These are phyloP conservation scores for Populus deltoides DNA, from an alignment of 345 rosid species.

Conservation along the genomic window DNA sequence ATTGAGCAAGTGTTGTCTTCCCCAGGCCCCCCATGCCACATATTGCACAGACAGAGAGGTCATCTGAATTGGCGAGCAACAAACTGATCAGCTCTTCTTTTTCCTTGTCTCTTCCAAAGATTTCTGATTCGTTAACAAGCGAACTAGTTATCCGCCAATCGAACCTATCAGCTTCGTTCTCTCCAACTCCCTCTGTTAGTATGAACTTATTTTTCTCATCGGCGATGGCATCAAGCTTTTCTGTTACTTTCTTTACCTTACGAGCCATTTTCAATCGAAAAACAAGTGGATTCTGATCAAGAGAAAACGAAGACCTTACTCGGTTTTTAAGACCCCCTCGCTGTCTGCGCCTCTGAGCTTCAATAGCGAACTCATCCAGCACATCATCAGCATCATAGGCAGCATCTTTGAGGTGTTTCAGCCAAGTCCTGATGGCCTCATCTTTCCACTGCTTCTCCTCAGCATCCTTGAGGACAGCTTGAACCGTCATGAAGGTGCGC, in stretches of 20 bases:
- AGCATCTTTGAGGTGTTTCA: background rate
- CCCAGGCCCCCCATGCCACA: conserved; percentile 3
- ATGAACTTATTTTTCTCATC: background rate
- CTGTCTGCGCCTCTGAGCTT: background rate
- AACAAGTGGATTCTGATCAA: background rate
- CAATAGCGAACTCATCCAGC: background rate
- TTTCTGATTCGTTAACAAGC: background rate
- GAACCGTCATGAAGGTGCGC: background rate
- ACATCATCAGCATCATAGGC: background rate
- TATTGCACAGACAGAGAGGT: background rate
- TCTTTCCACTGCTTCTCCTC: background rate
- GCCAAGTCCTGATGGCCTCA: background rate
- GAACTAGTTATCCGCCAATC: conserved; percentile 5
- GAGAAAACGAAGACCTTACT: conserved; percentile 1
- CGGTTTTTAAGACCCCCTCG: background rate
- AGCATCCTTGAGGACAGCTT: background rate
- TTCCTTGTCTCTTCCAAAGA: background rate
- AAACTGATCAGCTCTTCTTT: background rate
- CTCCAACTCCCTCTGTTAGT: background rate
- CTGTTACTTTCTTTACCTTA: background rate
- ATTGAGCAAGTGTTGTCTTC: background rate
- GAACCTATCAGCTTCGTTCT: background rate
- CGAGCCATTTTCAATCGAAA: background rate
- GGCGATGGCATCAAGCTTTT: background rate
- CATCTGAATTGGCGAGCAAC: background rate